Base-by-base conservation (phyloP, 2,329 filamentous ascomycete species). In the Pseudocercospora macadamiae region DNA sequence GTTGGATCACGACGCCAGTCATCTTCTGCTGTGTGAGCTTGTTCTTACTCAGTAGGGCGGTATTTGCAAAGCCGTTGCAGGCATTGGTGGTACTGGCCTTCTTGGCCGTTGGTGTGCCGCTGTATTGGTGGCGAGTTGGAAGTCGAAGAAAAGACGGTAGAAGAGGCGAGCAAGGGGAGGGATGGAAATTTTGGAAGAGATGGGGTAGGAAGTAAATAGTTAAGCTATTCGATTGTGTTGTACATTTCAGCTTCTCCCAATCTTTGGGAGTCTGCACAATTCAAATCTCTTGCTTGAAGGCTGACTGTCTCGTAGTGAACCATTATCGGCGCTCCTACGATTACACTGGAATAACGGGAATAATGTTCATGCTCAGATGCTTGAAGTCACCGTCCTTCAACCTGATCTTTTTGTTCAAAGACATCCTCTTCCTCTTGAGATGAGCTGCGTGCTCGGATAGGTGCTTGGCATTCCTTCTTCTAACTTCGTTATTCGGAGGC, bases 11-110 rank as follows among this genome's bases (percentile, higher is more conserved):
- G 0, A 99, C 95, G 2, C 95, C 95, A 9, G 93, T 99, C 65
- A 93, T 97, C 57, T 99, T 99, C 74, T 99, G 95, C 82, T 99
- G 95, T 71, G 95, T 99, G 36, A 96, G 91, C 73, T 75, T 99
- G 64, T 99, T 99, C 72, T 76, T 99, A 64, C 83, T 99, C 39
- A 93, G 87, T 70, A 83, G 95, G 51, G 92, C 93, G 3, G 87
- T 97, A 12, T 95, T 99, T 71, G 89, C 92, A 12, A 88, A 96
- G 76, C 95, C 95, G 3, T 68, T 96, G 52, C 93, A 99, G 80
- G 96, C 93, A 0, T 73, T 96, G 21, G 85, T 93, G 19, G 95
- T 99, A 6, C 80, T 97, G 4, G 87, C 80, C 0, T 99, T 97
- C 70, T 90, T 97, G 60, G 80, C 89, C 3, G 88, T 86, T 0